Evolutionary conservation across 345 rosid genomes (phyloP), one percentile per base, ranked within the genome.

Genomic region (Erodium maritimum): DNA sequence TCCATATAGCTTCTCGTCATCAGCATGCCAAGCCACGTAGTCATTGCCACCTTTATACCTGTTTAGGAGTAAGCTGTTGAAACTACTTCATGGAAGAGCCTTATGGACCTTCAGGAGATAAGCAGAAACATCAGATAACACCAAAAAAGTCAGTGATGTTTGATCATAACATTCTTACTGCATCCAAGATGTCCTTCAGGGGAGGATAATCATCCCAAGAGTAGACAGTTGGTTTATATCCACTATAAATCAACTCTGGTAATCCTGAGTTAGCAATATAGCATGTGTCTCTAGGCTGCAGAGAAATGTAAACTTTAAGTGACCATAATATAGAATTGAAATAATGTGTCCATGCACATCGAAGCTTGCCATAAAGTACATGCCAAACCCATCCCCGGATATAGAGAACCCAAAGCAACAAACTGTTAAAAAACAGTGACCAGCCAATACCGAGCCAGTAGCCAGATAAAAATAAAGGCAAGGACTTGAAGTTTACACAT

Each of bases 11-110:
- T 76, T 69, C 72, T 88, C 98, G 29, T 84, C 98, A 69, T 91
- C 96, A 0, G 95, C 80, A 67, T 91, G 98, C 98, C 96, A 91
- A 63, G 81, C 79, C 50, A 88, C 90, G 56, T 82, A 77, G 64
- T 91, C 95, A 54, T 63, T 77, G 21, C 91, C 85, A 21, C 87
- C 91, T 60, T 80, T 79, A 55, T 91, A 88, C 46, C 90, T 81
- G 50, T 88, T 91, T 62, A 91, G 70, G 13, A 91, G 73, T 71
- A 91, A 79, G 79, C 97, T 88, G 71, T 91, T 91, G 73, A 88
- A 88, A 61, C 57, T 79, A 77, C 89, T 79, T 12, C 88, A 95
- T 17, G 96, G 97, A 57, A 88, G 79, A 19, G 69, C 83, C 69
- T 69, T 65, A 61, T 74, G 81, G 46, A 88, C 90, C 97, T 91